Evolutionary conservation across 495 filamentous ascomycete genomes (phyloP), one percentile per base, ranked within the genome.

Genomic region (Glonium stellatum): DNA sequence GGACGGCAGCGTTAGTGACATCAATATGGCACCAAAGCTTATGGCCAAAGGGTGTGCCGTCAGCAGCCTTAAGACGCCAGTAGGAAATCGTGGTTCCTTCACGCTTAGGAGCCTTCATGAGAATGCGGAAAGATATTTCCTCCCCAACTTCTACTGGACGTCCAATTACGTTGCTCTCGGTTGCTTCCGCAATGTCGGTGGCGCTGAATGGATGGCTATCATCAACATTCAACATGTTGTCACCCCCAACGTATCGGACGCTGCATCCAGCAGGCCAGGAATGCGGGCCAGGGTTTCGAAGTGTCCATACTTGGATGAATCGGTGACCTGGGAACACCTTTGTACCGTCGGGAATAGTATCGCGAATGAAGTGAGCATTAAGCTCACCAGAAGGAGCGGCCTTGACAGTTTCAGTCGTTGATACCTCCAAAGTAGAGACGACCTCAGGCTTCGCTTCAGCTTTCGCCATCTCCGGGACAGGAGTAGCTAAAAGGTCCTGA

Each of bases 1-100:
- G 54, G 27, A 47, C 37, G 6, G 55, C 59, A 39, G 62, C 50
- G 54, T 83, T 31, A 15, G 35, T 54, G 2, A 96, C 88, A 55
- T 83, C 79, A 63, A 99, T 79, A 61, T 97, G 90, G 70, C 92
- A 97, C 93, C 93, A 99, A 37, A 99, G 77, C 67, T 87, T 85
- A 75, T 95, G 89, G 50, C 93, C 93, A 60, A 99, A 97, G 46
- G 87, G 84, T 58, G 78, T 77, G 31, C 92, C 90, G 61, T 92
- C 85, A 25, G 85, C 80, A 49, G 87, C 81, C 63, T 90, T 93
- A 66, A 97, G 80, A 58, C 92, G 90, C 95, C 95, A 99, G 80
- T 97, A 96, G 10, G 92, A 97, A 65, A 96, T 90, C 61, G 84
- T 76, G 62, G 86, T 86, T 22, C 92, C 89, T 51, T 76, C 74